Conservation (phyloP, 2,329 filamentous ascomycete species). For the Daldinia sp. region DNA sequence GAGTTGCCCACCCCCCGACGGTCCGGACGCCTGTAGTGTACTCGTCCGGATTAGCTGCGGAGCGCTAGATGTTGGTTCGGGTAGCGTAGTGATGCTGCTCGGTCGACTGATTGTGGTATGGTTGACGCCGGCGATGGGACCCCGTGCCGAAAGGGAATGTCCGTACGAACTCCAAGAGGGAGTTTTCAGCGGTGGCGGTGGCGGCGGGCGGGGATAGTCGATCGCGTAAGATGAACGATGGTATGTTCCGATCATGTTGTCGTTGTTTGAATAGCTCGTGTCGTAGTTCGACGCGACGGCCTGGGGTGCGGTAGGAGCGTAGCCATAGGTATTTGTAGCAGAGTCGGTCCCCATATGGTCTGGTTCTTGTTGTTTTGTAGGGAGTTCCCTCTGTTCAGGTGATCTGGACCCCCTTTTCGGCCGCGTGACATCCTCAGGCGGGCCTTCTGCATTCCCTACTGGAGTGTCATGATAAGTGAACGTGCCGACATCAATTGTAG, state of each 20-base stretch:
- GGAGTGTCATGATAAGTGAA: slow-evolving; percentile 56
- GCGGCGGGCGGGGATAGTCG: slow-evolving; percentile 53
- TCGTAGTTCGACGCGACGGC: slow-evolving; percentile 52
- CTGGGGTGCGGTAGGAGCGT: slow-evolving; percentile 63
- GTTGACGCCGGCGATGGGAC: slow-evolving; percentile 50
- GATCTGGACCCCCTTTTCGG: slow-evolving; percentile 49
- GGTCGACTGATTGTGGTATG: slow-evolving; percentile 57
- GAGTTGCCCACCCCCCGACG: slow-evolving; percentile 59
- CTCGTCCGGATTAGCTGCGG: slow-evolving; percentile 66
- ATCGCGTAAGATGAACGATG: slow-evolving; percentile 61
- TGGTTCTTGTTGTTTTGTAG: slow-evolving; percentile 47
- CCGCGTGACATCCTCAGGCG: slow-evolving; percentile 53
- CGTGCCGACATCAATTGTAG: slow-evolving; percentile 56
- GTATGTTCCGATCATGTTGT: slow-evolving; percentile 65
- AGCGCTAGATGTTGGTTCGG: slow-evolving; percentile 55
- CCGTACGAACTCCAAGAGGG: slow-evolving; percentile 57
- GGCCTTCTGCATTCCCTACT: slow-evolving; percentile 47
- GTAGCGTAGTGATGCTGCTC: slow-evolving; percentile 56
- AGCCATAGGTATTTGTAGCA: slow-evolving; percentile 64
- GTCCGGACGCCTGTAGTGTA: slow-evolving; percentile 55
- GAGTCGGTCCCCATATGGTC: slow-evolving; percentile 49
- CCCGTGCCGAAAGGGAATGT: slow-evolving; percentile 50
- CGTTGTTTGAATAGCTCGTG: slow-evolving; percentile 45
- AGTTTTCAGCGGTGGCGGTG: slow-evolving; percentile 49
- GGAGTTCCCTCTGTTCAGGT: slow-evolving; percentile 56